Evolutionary conservation across 768 basidiomycete genomes (phyloP).

Genomic region (Leccinum barrowsii): DNA sequence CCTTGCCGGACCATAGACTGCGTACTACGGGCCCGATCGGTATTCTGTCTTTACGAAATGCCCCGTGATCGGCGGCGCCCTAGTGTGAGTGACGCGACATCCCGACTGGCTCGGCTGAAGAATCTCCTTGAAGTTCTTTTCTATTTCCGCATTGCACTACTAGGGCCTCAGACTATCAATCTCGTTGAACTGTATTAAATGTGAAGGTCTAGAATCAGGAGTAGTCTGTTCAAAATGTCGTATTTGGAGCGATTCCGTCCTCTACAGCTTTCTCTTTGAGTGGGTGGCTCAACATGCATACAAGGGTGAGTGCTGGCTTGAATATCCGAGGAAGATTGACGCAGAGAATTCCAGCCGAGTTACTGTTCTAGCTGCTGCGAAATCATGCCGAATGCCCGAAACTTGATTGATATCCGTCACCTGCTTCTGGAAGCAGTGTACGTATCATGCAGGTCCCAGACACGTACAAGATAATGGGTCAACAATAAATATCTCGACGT

Average conservation of each 20-base stretch:
- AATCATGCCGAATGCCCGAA: not conserved
- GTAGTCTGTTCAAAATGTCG: not conserved
- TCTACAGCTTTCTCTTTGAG: not conserved
- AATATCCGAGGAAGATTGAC: not conserved
- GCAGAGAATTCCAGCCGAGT: not conserved
- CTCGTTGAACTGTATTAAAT: not conserved
- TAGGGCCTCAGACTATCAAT: not conserved
- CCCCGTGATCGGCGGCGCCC: constrained; percentile 25
- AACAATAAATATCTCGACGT: not conserved
- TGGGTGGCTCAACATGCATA: too few species aligned
- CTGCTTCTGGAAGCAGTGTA: constrained; percentile 10
- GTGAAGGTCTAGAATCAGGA: not conserved
- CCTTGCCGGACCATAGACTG: too few species aligned
- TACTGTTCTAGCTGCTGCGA: not conserved
- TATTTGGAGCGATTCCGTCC: not conserved
- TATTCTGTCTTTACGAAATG: constrained; percentile 6
- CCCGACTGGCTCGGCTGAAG: constrained; percentile 19
- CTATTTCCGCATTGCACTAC: not conserved
- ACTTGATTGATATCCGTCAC: too few species aligned
- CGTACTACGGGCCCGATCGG: not conserved
- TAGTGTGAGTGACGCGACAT: not conserved
- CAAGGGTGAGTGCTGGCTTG: not conserved
- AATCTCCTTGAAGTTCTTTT: not conserved
- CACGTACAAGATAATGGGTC: not conserved
- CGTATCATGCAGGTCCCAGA: not conserved